phyloP scores from a whole-genome alignment of 1,139 yeast genomes.

The Yamadazyma blattariae region DNA sequence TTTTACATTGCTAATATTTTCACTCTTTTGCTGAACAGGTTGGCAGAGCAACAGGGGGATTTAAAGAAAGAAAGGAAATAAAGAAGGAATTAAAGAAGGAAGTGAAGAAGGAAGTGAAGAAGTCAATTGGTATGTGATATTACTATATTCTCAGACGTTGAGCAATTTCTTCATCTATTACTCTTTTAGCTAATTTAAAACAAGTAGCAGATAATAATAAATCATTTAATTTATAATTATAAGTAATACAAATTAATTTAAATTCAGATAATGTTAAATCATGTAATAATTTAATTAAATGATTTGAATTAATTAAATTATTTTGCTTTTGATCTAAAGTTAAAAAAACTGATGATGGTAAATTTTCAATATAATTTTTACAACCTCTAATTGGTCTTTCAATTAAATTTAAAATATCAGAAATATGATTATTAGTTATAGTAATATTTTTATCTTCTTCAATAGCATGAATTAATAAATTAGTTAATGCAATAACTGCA shows the following conservation, averaged over 20 bases:
- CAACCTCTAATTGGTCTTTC: conserved; percentile 55
- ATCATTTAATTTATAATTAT: conserved; percentile 61
- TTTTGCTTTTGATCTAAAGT: conserved; percentile 23
- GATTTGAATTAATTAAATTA: conserved; percentile 23
- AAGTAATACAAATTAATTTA: conserved; percentile 59
- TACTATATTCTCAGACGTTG: too few relatives aligned
- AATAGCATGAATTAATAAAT: conserved; percentile 56
- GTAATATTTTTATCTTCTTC: conserved; percentile 60
- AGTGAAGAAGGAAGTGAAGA: too few relatives aligned
- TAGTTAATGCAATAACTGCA: conserved; percentile 59
- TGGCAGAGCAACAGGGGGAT: too few relatives aligned
- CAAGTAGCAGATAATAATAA: conserved; percentile 60
- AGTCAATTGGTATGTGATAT: too few relatives aligned
- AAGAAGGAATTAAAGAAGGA: too few relatives aligned
- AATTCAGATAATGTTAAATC: conserved; percentile 64
- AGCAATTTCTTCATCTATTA: conserved; percentile 62
- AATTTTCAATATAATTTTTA: conserved; percentile 33
- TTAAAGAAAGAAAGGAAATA: too few relatives aligned
- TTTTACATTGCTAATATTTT: too few relatives aligned
- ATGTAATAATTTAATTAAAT: conserved; percentile 53
- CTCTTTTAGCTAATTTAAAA: conserved; percentile 68
- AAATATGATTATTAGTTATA: conserved; percentile 49
- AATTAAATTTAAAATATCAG: conserved; percentile 55
- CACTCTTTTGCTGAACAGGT: too few relatives aligned
- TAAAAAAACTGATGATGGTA: conserved; percentile 48